Percentiles rank a stretch among this genome's conserved stretches.
phyloP scores from a whole-genome alignment of 2,329 filamentous ascomycete genomes.

The Fusarium praegraminearum region DNA sequence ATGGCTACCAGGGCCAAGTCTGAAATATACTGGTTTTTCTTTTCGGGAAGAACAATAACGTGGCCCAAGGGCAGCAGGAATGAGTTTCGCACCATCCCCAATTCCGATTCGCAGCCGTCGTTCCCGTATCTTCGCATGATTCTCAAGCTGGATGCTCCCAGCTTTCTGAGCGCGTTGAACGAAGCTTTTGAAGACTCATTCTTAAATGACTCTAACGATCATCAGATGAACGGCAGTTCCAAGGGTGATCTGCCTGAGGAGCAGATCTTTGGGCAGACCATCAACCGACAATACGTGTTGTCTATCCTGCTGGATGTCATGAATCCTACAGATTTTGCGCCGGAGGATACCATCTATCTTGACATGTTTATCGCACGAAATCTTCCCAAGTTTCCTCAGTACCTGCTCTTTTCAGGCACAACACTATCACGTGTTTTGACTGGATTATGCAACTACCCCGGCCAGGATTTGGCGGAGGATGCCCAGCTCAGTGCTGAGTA shows the following conservation, averaged over 20 bases:
- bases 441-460: conserved; percentile 87
- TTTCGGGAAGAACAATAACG: conserved; percentile 81
- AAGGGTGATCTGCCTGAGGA: conserved; percentile 70
- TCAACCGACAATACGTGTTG: conserved; percentile 92
- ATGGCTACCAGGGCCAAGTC: conserved; percentile 82
- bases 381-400: conserved; percentile 95
- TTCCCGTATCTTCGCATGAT: conserved; percentile 89
- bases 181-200: conserved; percentile 97
- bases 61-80: conserved; percentile 77
- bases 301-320: conserved; percentile 93
- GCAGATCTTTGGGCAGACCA: conserved; percentile 74
- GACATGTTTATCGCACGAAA: conserved; percentile 99
- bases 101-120: conserved; percentile 72
- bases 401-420: conserved; percentile 89
- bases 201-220: conserved; percentile 82
- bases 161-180: conserved; percentile 94
- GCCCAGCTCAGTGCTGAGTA: conserved; percentile 98
- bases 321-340: conserved; percentile 78
- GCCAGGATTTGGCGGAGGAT: conserved; percentile 84
- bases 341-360: conserved; percentile 89
- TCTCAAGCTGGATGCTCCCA: conserved; percentile 88
- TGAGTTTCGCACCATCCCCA: conserved; percentile 70
- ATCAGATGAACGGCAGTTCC: conserved; percentile 62
- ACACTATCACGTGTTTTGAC: conserved; percentile 83
- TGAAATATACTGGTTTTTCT: conserved; percentile 92